A percentile compares a stretch with the other conserved stretches of the same genome.
Evolutionary conservation across 164 flowering plant species (phyloP).

Genomic region (Saururus chinensis): DNA sequence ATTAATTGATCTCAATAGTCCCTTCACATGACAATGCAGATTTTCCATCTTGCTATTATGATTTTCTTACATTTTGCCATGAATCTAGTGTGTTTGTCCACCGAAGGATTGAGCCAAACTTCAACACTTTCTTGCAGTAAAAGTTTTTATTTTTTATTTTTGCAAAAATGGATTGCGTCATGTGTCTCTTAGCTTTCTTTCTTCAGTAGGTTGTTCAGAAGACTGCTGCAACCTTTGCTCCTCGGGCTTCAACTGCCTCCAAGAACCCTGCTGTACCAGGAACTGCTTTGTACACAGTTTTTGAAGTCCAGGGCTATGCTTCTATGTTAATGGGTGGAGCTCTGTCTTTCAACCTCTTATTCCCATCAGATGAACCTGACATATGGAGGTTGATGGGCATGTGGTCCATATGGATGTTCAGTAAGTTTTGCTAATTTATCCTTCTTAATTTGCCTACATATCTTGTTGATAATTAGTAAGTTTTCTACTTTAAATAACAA

Average conservation of each 20-base stretch:
- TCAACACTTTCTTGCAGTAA: not conserved
- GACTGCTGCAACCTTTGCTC: constrained; percentile 97
- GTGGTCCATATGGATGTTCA: constrained; percentile 99
- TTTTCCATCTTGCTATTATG: no score
- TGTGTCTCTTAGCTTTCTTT: not conserved
- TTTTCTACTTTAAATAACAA: no score
- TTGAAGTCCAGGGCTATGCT: constrained; percentile 88
- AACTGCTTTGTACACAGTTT: constrained; percentile 60
- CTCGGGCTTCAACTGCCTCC: constrained; percentile 86
- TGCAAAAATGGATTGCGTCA: not conserved
- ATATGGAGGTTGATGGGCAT: constrained; percentile 98
- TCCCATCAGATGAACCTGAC: constrained; percentile 92
- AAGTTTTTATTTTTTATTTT: not conserved
- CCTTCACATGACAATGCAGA: no score
- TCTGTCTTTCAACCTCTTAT: constrained; percentile 83
- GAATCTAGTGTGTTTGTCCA: no score
- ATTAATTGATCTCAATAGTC: no score
- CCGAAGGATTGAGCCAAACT: no score
- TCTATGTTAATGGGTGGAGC: constrained; percentile 88
- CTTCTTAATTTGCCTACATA: not conserved
- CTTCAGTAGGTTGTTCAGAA: constrained; percentile 68
- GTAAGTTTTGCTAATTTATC: constrained; percentile 37
- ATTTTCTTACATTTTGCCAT: no score
- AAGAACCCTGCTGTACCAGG: constrained; percentile 96
- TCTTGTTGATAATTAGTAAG: no score